Base-by-base conservation (phyloP, 441 rosid species). In the Erysimum cheiri region DNA sequence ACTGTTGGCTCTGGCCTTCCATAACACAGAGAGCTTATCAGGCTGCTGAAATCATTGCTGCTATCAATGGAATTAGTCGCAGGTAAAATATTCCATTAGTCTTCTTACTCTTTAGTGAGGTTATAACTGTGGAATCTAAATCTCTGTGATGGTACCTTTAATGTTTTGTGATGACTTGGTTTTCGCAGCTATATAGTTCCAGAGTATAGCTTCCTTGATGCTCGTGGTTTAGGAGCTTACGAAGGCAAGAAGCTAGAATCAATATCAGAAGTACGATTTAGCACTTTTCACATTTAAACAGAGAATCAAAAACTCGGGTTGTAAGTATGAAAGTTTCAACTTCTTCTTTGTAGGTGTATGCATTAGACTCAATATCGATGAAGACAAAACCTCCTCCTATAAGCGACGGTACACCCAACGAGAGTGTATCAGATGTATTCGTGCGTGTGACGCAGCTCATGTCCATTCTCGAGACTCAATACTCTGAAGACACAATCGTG, bases 1-100 rank as follows among this genome's bases (percentile, higher is more conserved):
- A 81, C 67, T 93, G 98, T 76, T 93, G 98, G 97, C 88, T 93
- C 59, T 93, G 98, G 97, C 96, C 98, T 81, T 93, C 98, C 37
- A 91, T 93, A 28, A 89, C 98, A 35, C 98, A 93, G 75, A 86
- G 97, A 80, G 92, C 98, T 78, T 93, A 93, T 72, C 97, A 93
- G 66, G 89, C 98, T 63, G 98, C 96, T 24, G 98, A 93, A 80
- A 84, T 91, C 64, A 86, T 91, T 37, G 96, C 92, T 44, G 73
- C 94, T 0, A 84, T 91, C 55, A 93, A 87, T 53, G 91, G 86
- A 15, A 77, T 93, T 61, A 85, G 80, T 60, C 82, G 96, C 66
- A 93, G 97, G 97, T 86, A 44, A 47, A 1, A 36, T 7, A 4
- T 3, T 14, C 35, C 33, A 19, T 19, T 40, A 33, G 28, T 62